phyloP scores from a whole-genome alignment of 2,329 filamentous ascomycete species.

The Penicillium vulpinum region DNA sequence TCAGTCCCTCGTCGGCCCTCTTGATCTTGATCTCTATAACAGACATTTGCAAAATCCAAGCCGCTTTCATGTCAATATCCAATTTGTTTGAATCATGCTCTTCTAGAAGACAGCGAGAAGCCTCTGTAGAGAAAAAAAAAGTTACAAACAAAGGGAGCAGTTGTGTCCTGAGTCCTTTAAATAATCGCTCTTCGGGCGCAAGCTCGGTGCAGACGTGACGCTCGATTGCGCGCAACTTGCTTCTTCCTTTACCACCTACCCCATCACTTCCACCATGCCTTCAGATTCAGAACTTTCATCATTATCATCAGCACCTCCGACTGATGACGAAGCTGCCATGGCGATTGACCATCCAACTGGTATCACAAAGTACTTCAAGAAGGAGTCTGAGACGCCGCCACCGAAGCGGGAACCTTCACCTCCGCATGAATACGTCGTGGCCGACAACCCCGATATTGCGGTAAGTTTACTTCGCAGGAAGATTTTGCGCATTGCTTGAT shows the following conservation, averaged over 20 bases:
- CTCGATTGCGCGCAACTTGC: constrained; percentile 24
- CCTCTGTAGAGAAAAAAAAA: background rate
- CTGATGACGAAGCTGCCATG: constrained; percentile 56
- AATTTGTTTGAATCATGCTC: background rate
- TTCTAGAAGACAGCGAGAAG: background rate
- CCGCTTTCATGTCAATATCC: background rate
- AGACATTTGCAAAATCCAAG: background rate
- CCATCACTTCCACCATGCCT: constrained; percentile 42
- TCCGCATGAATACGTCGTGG: constrained; percentile 83
- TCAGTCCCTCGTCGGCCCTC: background rate
- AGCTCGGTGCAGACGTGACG: constrained; percentile 20
- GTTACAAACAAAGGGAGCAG: background rate
- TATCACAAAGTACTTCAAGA: constrained; percentile 52
- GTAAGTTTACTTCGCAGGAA: constrained; percentile 58
- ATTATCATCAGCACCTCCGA: constrained; percentile 59
- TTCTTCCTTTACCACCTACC: constrained; percentile 31
- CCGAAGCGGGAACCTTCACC: constrained; percentile 84
- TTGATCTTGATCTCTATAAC: background rate
- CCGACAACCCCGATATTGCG: constrained; percentile 88
- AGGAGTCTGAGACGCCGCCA: constrained; percentile 57
- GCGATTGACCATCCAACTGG: constrained; percentile 44
- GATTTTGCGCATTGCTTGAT: constrained; percentile 39
- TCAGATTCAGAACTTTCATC: constrained; percentile 59
- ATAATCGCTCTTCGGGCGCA: constrained; percentile 19
- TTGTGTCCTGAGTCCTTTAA: constrained; percentile 11